phyloP scores from a whole-genome alignment of 2,329 filamentous ascomycete species.

The Botrytis elliptica region DNA sequence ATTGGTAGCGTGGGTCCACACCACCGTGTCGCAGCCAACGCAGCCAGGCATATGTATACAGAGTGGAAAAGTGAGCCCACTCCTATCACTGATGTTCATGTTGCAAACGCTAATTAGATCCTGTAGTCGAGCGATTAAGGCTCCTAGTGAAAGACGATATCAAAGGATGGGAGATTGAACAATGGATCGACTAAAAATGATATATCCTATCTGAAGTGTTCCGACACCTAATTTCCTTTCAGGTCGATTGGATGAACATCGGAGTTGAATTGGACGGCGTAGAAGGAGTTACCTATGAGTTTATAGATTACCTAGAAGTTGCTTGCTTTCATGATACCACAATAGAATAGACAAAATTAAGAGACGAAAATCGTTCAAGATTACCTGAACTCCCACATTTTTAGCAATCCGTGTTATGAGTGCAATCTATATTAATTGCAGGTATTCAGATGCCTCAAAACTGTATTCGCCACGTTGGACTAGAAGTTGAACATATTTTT shows the following conservation, averaged over 20 bases:
- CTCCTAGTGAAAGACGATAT: conserved; percentile 67
- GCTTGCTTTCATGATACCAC: conserved; percentile 16
- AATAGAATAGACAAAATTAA: conserved; percentile 12
- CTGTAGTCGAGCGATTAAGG: conserved; percentile 59
- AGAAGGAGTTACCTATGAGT: conserved; percentile 12
- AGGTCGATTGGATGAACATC: background rate
- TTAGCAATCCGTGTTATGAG: background rate
- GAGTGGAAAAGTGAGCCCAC: conserved; percentile 55
- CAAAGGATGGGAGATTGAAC: conserved; percentile 60
- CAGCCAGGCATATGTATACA: conserved; percentile 59
- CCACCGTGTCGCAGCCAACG: conserved; percentile 64
- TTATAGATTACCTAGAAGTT: conserved; percentile 15
- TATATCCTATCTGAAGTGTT: background rate
- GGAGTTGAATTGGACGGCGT: background rate
- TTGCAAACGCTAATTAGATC: background rate
- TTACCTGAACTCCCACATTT: background rate
- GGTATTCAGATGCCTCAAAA: background rate
- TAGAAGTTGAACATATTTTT: background rate
- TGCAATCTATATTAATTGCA: background rate
- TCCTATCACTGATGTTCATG: background rate
- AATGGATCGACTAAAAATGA: conserved; percentile 49
- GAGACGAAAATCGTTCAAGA: conserved; percentile 9
- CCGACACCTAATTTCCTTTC: no score
- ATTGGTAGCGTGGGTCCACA: conserved; percentile 60
- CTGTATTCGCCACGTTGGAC: background rate